Base-by-base conservation (phyloP, 257 asterid species). In the Echites panduratus region DNA sequence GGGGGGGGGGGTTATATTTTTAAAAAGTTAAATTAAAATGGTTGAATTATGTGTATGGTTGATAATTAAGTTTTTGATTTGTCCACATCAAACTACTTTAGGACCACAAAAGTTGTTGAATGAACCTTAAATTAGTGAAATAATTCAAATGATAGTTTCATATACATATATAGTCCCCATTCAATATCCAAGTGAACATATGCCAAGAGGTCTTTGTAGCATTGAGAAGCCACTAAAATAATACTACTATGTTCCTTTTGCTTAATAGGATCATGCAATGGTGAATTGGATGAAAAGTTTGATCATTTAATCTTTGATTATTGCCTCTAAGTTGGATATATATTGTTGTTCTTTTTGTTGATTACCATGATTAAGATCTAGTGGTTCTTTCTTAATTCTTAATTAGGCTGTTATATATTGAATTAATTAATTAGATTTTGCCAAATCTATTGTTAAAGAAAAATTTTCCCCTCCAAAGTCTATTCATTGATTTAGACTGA, bases 231-330 rank as follows among this genome's bases (percentile, higher is more conserved):
- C 45, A 61, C 11, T 61, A 61, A 29, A 61, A 29, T 59, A 24
- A 0, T 57, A n/a, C n/a, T n/a, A n/a, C n/a, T n/a, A 20, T 57
- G 11, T 9, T 9, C 27, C 24, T 57, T 22, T 32, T 16, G 24
- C 24, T 22, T 24, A 9, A 61, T 61, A 14, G 44, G 45, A 8
- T 61, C 7, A 1, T 62, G 43, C 7, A 4, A 64, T 38, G n/a
- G 49, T 64, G 49, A 64, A 64, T 27, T 64, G 69, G 49, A 64
- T 64, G 69, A 64, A 64, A 64, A 64, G 48, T 38, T 38, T 14
- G 17, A 38, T 49, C 69, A 38, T 64, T 58, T 64, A 9, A 64
- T 19, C 13, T 64, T 17, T 38, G 14, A 40, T 64, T 4, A 19
- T 38, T 64, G 68, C 68, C 47, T 63, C 13, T 17, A 35, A 35